These are phyloP conservation scores for Syzygium aromaticum DNA, from an alignment of 345 rosid genomes.

Conservation along the genomic window DNA sequence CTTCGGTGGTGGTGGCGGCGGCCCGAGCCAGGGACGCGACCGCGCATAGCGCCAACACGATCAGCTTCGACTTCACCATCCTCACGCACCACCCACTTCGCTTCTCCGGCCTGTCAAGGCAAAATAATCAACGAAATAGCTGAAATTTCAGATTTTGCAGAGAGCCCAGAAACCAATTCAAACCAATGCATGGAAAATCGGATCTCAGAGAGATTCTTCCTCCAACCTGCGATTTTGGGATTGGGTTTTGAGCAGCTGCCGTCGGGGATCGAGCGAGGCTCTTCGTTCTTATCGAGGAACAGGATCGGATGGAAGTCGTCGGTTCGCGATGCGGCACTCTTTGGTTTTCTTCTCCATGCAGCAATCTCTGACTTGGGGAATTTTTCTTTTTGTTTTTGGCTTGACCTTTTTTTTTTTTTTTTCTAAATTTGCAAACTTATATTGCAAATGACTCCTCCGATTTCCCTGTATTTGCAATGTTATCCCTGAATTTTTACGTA, in stretches of 20 bases:
- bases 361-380: not conserved
- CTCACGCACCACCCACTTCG: not conserved
- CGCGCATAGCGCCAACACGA: constrained; percentile 22
- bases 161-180: not conserved
- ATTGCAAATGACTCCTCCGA: not conserved
- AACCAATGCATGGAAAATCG: not conserved
- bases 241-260: not conserved
- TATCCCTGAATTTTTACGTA: not conserved
- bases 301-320: not conserved
- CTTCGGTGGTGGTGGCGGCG: constrained; percentile 23
- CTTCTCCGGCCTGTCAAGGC: not conserved
- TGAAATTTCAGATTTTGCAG: not conserved
- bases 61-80: constrained; percentile 7
- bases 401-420: not conserved
- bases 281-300: not conserved
- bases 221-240: not conserved
- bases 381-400: not conserved
- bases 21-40: constrained; percentile 21
- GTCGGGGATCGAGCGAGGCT: not conserved
- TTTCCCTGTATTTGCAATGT: not conserved
- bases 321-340: not conserved
- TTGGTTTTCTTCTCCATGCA: not conserved
- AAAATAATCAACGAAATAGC: not conserved
- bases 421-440: not conserved
- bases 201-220: not conserved